Conservation (phyloP, 805 yeast genomes). For the Debaryomyces maramus region DNA sequence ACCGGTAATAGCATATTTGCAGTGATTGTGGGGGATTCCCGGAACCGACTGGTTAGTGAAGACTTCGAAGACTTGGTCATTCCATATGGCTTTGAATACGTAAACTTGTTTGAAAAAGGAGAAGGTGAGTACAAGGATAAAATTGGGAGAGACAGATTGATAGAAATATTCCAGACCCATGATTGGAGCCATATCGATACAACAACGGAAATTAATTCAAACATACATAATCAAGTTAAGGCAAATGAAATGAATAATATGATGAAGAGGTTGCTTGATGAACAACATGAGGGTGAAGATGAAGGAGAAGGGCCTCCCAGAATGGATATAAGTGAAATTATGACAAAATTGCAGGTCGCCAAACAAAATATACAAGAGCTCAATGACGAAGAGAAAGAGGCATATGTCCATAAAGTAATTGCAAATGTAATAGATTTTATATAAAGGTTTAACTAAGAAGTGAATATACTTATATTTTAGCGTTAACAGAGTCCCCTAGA, state of each 20-base stretch:
- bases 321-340: constrained; percentile 29
- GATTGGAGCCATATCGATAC: constrained; percentile 41
- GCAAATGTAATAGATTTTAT: constrained; percentile 41
- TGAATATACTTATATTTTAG: constrained; percentile 12
- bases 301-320: constrained; percentile 8
- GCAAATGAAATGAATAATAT: constrained; percentile 21
- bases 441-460: constrained; percentile 12
- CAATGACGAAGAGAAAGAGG: constrained; percentile 27
- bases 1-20: constrained; percentile 28
- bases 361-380: constrained; percentile 27
- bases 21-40: constrained; percentile 32
- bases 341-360: constrained; percentile 36
- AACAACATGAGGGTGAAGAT: constrained; percentile 7
- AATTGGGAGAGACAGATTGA: constrained; percentile 42
- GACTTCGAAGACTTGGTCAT: constrained; percentile 42
- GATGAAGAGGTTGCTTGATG: constrained; percentile 26
- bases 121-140: constrained; percentile 44
- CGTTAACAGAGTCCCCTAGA: constrained; percentile 6
- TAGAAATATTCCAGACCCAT: constrained; percentile 49
- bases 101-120: constrained; percentile 32
- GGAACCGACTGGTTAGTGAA: constrained; percentile 10
- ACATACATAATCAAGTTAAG: constrained; percentile 21
- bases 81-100: constrained; percentile 43
- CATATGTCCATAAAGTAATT: constrained; percentile 35
- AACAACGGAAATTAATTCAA: constrained; percentile 5